Conservation (phyloP, 345 rosid species). For the Gossypium anomalum region DNA sequence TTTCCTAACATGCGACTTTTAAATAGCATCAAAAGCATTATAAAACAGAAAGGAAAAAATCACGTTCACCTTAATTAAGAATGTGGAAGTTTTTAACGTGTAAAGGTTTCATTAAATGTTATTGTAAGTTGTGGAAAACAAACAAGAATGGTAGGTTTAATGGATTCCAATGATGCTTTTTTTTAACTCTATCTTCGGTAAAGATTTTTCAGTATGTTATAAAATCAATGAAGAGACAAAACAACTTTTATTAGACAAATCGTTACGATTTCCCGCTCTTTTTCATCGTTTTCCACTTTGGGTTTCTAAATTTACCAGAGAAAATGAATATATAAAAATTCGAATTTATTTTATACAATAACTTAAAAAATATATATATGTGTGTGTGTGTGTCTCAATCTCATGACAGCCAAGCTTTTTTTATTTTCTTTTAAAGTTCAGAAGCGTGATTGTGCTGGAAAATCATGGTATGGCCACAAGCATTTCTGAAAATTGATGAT, state of each 20-base stretch:
- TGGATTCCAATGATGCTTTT: background rate
- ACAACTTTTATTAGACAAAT: background rate
- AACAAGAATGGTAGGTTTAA: background rate
- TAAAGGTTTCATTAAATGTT: background rate
- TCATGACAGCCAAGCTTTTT: background rate
- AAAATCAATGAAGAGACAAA: background rate
- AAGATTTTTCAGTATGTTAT: background rate
- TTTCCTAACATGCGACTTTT: background rate
- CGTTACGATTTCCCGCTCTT: background rate
- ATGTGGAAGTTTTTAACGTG: background rate
- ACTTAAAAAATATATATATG: too few species aligned
- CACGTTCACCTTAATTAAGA: background rate
- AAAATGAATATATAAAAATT: background rate
- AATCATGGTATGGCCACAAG: background rate
- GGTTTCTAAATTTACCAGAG: background rate
- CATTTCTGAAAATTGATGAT: background rate
- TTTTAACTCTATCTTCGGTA: background rate
- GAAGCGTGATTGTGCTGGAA: slow-evolving; percentile 16
- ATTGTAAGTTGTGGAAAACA: background rate
- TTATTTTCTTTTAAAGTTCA: background rate
- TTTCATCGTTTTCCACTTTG: background rate
- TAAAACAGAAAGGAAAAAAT: background rate
- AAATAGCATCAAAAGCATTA: background rate
- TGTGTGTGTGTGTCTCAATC: background rate
- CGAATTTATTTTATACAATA: background rate